Evolutionary conservation across 352 stramenopile genomes (phyloP).

Genomic region (Pythium sp.): DNA sequence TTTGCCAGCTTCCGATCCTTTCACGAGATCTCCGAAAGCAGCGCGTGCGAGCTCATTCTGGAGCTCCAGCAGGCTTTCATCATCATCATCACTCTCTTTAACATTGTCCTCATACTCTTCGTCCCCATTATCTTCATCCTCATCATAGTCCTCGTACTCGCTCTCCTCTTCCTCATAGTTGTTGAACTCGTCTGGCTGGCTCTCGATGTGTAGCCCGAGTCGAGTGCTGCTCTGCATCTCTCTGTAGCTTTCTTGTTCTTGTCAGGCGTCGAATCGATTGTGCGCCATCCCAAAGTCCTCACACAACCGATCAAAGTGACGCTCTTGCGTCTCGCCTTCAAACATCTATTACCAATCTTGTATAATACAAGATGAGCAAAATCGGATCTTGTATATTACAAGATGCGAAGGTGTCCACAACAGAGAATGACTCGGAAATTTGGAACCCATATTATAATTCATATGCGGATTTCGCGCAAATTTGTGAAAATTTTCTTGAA

Average conservation of each 20-base stretch:
- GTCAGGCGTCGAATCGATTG: background rate
- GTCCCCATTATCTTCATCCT: slow-evolving; percentile 18
- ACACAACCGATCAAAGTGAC: background rate
- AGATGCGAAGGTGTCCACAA: too few species aligned
- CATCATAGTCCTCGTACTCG: slow-evolving; percentile 23
- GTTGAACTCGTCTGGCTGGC: slow-evolving; percentile 8
- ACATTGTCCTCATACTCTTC: slow-evolving; percentile 9
- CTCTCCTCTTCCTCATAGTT: slow-evolving; percentile 15
- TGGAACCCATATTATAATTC: too few species aligned
- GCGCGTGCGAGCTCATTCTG: slow-evolving; percentile 19
- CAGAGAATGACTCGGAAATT: too few species aligned
- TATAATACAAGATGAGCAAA: too few species aligned
- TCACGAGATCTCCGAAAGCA: slow-evolving; percentile 3
- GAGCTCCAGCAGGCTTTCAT: slow-evolving; percentile 6
- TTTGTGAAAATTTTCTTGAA: too few species aligned
- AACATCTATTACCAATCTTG: too few species aligned
- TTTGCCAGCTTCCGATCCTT: background rate
- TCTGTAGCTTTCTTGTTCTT: background rate
- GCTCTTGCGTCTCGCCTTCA: background rate
- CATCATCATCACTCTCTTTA: slow-evolving; percentile 10
- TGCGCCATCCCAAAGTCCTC: background rate
- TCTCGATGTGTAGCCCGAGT: background rate
- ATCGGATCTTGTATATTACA: too few species aligned
- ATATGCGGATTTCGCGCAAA: too few species aligned
- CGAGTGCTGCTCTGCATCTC: slow-evolving; percentile 1